Percentiles rank a stretch among this genome's conserved stretches.
Evolutionary conservation across 768 basidiomycete species (phyloP).

Genomic region (Cyathus striatus): DNA sequence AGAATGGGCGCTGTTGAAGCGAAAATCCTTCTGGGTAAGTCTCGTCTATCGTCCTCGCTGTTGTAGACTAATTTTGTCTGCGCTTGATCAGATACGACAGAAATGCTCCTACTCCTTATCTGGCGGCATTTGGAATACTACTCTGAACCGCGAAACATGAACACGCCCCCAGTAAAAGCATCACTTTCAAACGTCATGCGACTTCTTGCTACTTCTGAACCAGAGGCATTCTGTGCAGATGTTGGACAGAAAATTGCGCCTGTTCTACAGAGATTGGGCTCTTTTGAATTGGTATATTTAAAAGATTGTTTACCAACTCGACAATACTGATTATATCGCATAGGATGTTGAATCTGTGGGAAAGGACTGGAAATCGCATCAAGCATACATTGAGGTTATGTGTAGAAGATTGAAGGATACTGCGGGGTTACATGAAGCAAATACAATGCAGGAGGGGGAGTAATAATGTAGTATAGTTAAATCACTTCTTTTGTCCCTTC

Average conservation of each 20-base stretch:
- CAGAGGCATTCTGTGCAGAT: constrained; percentile 54
- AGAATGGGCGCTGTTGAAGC: constrained; percentile 35
- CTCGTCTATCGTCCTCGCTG: neutral
- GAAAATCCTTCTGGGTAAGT: constrained; percentile 50
- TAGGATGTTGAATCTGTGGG: constrained; percentile 41
- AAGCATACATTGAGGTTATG: constrained; percentile 76
- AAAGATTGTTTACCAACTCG: constrained; percentile 6
- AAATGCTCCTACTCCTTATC: constrained; percentile 74
- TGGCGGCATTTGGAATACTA: constrained; percentile 81
- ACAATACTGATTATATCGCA: constrained; percentile 6
- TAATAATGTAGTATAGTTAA: neutral
- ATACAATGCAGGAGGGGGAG: neutral
- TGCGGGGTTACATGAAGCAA: constrained; percentile 46
- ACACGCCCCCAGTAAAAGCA: constrained; percentile 25
- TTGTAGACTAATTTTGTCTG: neutral
- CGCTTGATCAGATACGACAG: constrained; percentile 56
- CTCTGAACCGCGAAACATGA: constrained; percentile 29
- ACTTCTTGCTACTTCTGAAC: constrained; percentile 50
- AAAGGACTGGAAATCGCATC: constrained; percentile 55
- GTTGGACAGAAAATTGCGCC: constrained; percentile 50
- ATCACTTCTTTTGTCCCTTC: neutral
- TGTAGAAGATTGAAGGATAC: constrained; percentile 62
- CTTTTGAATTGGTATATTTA: constrained; percentile 34
- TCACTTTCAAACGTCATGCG: constrained; percentile 48
- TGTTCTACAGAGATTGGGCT: constrained; percentile 47